Evolutionary conservation across 768 basidiomycete genomes (phyloP).

Genomic region (Pisolithus albus): DNA sequence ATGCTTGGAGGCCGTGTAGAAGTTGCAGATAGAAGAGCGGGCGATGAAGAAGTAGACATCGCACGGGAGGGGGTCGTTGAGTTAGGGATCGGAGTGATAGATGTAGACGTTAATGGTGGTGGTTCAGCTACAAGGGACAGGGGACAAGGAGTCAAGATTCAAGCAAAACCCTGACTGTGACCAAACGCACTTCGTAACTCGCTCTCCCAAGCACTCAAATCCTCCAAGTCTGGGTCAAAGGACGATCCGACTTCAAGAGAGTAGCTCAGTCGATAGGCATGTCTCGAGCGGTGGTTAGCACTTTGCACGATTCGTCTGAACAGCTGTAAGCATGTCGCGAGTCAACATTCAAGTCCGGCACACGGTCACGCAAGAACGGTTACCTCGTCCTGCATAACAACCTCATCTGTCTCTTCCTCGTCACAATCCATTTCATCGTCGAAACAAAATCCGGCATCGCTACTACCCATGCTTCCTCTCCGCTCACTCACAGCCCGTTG

Average conservation of each 20-base stretch:
- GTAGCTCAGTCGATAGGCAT: conserved; percentile 59
- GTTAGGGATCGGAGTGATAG: not conserved
- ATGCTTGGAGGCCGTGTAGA: conserved; percentile 1
- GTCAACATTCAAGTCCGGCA: conserved; percentile 7
- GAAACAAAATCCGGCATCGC: conserved; percentile 28
- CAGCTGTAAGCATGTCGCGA: conserved; percentile 36
- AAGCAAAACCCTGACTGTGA: not conserved
- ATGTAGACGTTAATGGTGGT: not conserved
- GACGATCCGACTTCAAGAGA: conserved; percentile 67
- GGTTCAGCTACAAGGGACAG: not conserved
- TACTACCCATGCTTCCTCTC: conserved; percentile 31
- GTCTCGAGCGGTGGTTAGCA: conserved; percentile 40
- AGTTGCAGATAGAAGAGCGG: conserved; percentile 1
- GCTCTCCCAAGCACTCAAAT: conserved; percentile 52
- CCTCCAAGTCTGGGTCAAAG: conserved; percentile 68
- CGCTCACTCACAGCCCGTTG: conserved; percentile 40
- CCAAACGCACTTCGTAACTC: conserved; percentile 39
- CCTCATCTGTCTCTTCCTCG: conserved; percentile 53
- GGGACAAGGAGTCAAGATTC: not conserved
- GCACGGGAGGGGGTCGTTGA: not conserved
- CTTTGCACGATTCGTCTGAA: conserved; percentile 60
- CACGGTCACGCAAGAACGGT: conserved; percentile 7
- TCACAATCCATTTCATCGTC: conserved; percentile 44
- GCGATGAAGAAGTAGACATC: not conserved
- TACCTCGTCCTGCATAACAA: conserved; percentile 59